Base-by-base conservation (phyloP, 1,139 yeast genomes). In the Wickerhamomyces sp. region DNA sequence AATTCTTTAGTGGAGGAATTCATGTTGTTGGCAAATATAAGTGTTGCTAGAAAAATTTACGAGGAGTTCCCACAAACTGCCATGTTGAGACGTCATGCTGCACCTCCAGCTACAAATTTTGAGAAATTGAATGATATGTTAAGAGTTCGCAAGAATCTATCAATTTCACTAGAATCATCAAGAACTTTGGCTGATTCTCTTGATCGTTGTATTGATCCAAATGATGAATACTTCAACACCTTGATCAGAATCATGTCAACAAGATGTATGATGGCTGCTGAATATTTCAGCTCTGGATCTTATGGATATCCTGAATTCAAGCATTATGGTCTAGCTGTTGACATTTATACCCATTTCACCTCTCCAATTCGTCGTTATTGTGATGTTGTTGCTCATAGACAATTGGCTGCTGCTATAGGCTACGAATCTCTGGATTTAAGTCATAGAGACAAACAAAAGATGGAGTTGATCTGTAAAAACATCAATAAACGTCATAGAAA, bases 231-330 rank as follows among this genome's bases (percentile, higher is more conserved):
- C 61, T 90, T 94, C 76, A 94, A 94, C 67, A 93, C 98, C 0
- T 74, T 94, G 58, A 76, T 93, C 10, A 84, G 99, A 67, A 93
- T 94, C 53, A 86, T 93, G 96, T 94, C 98, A 7, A 94, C 99
- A 0, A 78, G 99, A 61, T 93, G 99, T 69, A 94, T 94, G 99
- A 88, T 90, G 86, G 96, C 99, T 3, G 99, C 99, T 2, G 98
- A 93, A 61, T 94, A 94, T 64, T 94, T 94, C 72, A 83, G 95
- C 8, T 79, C 96, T 0, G 99, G 99, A n/a, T 80, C 86, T 14
- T 88, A 76, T 59, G 88, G 95, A 8, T 88, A 88, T 60, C 82
- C 95, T n/a, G 99, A 94, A 55, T 94, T 89, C 69, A 81, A 84
- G 51, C 99, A 94, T 73, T 94, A 94, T 66, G 99, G 99, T 63